A percentile compares a stretch with the other conserved stretches of the same genome.
Evolutionary conservation across 257 asterid species (phyloP).

Genomic region (Plantago elongata): DNA sequence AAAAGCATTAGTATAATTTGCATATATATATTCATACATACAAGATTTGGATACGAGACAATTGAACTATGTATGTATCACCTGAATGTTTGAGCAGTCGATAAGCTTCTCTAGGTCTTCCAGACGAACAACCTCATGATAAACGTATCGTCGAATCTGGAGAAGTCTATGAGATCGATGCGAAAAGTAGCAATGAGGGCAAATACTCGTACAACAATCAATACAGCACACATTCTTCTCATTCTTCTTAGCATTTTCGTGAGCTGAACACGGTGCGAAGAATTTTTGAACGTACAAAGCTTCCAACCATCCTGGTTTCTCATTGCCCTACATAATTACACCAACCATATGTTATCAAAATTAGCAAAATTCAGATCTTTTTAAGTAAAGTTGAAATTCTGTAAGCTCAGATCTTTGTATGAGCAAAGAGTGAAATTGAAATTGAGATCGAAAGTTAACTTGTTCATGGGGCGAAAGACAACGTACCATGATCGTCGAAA

Average conservation of each 20-base stretch:
- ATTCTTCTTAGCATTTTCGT: slow-evolving; percentile 75
- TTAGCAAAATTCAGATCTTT: slow-evolving; percentile 17
- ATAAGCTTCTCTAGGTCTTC: slow-evolving; percentile 86
- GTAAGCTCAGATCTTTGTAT: no score
- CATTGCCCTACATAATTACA: slow-evolving; percentile 35
- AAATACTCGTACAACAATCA: slow-evolving; percentile 91
- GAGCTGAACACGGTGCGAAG: slow-evolving; percentile 70
- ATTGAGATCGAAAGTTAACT: neutral
- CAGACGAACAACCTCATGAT: slow-evolving; percentile 84
- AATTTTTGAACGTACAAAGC: slow-evolving; percentile 62
- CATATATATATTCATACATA: neutral
- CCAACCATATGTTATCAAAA: neutral
- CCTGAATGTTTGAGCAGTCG: slow-evolving; percentile 94
- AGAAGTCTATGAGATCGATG: slow-evolving; percentile 80
- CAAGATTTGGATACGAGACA: neutral
- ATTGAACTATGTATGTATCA: neutral
- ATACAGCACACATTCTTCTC: slow-evolving; percentile 87
- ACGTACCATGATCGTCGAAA: slow-evolving; percentile 50
- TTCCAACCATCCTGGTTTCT: slow-evolving; percentile 87
- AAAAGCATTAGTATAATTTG: neutral
- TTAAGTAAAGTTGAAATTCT: neutral
- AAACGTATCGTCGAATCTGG: slow-evolving; percentile 92
- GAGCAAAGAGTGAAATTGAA: neutral
- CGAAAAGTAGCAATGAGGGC: slow-evolving; percentile 85
- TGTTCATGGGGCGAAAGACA: neutral